Percentiles rank a stretch among this genome's conserved stretches.
phyloP scores from a whole-genome alignment of 1,139 yeast species.

The Suhomyces yuchorum region DNA sequence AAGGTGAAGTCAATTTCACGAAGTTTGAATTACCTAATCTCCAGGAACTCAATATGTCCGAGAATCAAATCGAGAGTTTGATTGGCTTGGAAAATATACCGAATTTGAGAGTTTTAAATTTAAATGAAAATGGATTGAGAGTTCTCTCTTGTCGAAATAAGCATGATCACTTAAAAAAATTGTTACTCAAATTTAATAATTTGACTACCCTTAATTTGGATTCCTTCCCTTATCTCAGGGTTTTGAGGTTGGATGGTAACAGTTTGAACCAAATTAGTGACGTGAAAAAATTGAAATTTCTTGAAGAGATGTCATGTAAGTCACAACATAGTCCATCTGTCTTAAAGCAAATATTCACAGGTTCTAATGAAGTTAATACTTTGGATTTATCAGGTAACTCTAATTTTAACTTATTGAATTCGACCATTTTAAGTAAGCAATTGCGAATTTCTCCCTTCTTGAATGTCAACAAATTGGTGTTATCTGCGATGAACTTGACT shows the following conservation, averaged over 20 bases:
- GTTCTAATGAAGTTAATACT: conserved; percentile 24
- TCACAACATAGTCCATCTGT: conserved; percentile 30
- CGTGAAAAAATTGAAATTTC: conserved; percentile 32
- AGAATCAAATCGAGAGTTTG: conserved; percentile 39
- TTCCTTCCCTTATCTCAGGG: conserved; percentile 42
- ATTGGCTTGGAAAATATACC: conserved; percentile 39
- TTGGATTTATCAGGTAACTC: conserved; percentile 47
- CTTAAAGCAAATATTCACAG: conserved; percentile 23
- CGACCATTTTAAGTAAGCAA: conserved; percentile 1
- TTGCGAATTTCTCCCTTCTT: conserved; percentile 28
- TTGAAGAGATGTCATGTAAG: conserved; percentile 48
- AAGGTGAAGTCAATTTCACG: conserved; percentile 42
- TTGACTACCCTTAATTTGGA: conserved; percentile 34
- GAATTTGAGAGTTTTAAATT: conserved; percentile 42
- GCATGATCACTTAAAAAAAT: conserved; percentile 43
- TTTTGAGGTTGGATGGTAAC: conserved; percentile 52
- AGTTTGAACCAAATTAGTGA: conserved; percentile 28
- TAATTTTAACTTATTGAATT: conserved; percentile 13
- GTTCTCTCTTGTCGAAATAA: conserved; percentile 25
- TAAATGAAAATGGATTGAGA: conserved; percentile 44
- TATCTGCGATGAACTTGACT: conserved; percentile 48
- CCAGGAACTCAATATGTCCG: conserved; percentile 48
- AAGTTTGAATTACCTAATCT: conserved; percentile 39
- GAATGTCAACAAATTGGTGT: conserved; percentile 40
- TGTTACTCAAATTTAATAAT: conserved; percentile 45